These are phyloP conservation scores for Lactarius indigo DNA, from an alignment of 768 basidiomycete genomes.

Conservation along the genomic window DNA sequence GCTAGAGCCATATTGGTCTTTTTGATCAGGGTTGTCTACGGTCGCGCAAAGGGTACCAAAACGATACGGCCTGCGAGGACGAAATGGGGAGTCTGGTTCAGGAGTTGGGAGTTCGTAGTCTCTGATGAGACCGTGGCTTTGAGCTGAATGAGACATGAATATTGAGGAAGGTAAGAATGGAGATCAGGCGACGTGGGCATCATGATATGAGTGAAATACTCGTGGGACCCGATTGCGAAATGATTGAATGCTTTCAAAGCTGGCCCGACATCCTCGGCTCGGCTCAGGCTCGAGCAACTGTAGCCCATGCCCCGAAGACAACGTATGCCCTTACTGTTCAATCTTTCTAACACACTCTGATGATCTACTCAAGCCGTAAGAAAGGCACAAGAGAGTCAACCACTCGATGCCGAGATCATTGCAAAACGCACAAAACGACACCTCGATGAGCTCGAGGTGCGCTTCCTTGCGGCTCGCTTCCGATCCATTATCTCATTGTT, in stretches of 20 bases:
- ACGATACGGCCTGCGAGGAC: constrained; percentile 70
- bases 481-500: constrained; percentile 14
- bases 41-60: constrained; percentile 91
- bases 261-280: constrained; percentile 12
- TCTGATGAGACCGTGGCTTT: constrained; percentile 13
- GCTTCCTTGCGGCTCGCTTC: constrained; percentile 18
- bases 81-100: constrained; percentile 72
- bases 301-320: constrained; percentile 20
- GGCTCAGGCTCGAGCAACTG: background rate
- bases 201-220: constrained; percentile 10
- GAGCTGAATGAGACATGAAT: constrained; percentile 11
- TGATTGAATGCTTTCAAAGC: constrained; percentile 1
- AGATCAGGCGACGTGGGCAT: background rate
- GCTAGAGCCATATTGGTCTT: constrained; percentile 93
- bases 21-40: constrained; percentile 85
- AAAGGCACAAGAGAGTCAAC: constrained; percentile 41
- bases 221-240: constrained; percentile 27
- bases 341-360: background rate
- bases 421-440: constrained; percentile 73
- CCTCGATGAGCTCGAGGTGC: constrained; percentile 82
- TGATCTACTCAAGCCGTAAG: constrained; percentile 38
- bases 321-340: constrained; percentile 1
- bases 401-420: constrained; percentile 60
- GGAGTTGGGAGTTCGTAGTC: constrained; percentile 68
- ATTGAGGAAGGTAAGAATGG: background rate